A percentile compares a stretch with the other conserved stretches of the same genome.
phyloP scores from a whole-genome alignment of 2,329 filamentous ascomycete genomes.

The Aspergillus fumigatiaffinis region DNA sequence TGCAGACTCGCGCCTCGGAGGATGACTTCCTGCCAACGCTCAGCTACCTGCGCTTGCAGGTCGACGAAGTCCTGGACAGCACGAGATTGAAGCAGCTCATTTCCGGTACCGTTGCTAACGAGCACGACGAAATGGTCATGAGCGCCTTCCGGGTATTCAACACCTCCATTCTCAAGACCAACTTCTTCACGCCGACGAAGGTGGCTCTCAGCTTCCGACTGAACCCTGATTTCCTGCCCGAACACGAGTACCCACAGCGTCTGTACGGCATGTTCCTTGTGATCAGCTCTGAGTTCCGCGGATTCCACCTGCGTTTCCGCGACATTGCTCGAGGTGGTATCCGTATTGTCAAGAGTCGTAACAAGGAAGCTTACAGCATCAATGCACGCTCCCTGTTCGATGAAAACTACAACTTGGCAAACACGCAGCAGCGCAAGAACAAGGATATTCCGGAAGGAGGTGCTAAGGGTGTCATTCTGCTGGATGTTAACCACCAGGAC shows the following conservation, averaged over 20 bases:
- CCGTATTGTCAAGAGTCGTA: slow-evolving; percentile 96
- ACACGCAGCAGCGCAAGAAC: slow-evolving; percentile 99
- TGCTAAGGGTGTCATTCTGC: slow-evolving; percentile 93
- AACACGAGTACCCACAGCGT: slow-evolving; percentile 86
- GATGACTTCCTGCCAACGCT: slow-evolving; percentile 69
- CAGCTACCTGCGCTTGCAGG: slow-evolving; percentile 62
- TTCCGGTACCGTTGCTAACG: slow-evolving; percentile 75
- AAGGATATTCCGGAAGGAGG: slow-evolving; percentile 99
- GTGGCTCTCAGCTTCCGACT: slow-evolving; percentile 95
- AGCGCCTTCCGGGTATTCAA: slow-evolving; percentile 96
- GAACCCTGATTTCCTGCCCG: slow-evolving; percentile 74
- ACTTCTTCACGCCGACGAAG: slow-evolving; percentile 97
- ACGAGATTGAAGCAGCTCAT: slow-evolving; percentile 71
- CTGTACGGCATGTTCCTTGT: slow-evolving; percentile 98
- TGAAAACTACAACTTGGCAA: slow-evolving; percentile 97
- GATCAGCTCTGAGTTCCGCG: slow-evolving; percentile 92
- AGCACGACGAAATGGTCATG: slow-evolving; percentile 98
- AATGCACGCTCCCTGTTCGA: slow-evolving; percentile 96
- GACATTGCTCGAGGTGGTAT: slow-evolving; percentile 97
- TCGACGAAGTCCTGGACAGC: slow-evolving; percentile 73
- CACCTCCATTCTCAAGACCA: slow-evolving; percentile 88
- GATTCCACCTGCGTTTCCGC: slow-evolving; percentile 95
- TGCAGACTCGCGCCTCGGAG: slow-evolving; percentile 58
- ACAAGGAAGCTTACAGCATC: slow-evolving; percentile 92
- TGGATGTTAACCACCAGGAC: slow-evolving; percentile 92